Base-by-base conservation (phyloP, 768 basidiomycete species). In the Tricholoma saponaceum region DNA sequence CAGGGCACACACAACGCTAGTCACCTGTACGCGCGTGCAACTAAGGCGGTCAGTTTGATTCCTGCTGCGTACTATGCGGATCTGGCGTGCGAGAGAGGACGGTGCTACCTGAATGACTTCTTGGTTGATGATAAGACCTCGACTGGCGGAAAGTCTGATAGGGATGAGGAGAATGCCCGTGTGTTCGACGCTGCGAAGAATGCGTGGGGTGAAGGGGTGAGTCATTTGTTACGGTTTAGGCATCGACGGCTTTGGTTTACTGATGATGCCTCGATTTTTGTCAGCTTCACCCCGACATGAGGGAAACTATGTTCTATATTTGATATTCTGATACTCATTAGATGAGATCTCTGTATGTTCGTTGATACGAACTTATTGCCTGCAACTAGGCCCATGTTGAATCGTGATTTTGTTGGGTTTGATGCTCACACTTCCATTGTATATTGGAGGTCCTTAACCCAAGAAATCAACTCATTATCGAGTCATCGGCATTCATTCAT, bases 61-160 rank as follows among this genome's bases (percentile, higher is more conserved):
- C 90, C 91, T 0, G 80, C 90, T 0, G 90, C 90, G 0, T 90
- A 90, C 66, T 91, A 90, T 62, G 87, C 89, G 6, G 90, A 92
- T 70, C 70, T 92, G 52, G 91, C 89, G 1, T 92, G 90, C 67
- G 90, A 93, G 70, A 76, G 91, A 9, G 91, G 87, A 0, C 72
- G 90, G 35, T 87, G 78, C 65, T 93, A 91, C 64, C 62, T 93
- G 39, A 89, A 91, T 59, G 84, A 86, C 0, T 85, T 90, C 52
- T 69, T 92, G 67, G 80, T 76, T 3, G 81, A 82, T 20, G 80
- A 82, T 64, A 79, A 76, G 68, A 62, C 71, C 12, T 76, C 77
- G 20, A 65, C 62, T 10, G 66, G 67, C n/a, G 68, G 66, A 54
- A 74, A 52, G 54, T 57, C 61, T 18, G 76, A 74, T 59, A 68